Evolutionary conservation across 2,329 filamentous ascomycete genomes (phyloP).

Genomic region (Fusarium devonianum): DNA sequence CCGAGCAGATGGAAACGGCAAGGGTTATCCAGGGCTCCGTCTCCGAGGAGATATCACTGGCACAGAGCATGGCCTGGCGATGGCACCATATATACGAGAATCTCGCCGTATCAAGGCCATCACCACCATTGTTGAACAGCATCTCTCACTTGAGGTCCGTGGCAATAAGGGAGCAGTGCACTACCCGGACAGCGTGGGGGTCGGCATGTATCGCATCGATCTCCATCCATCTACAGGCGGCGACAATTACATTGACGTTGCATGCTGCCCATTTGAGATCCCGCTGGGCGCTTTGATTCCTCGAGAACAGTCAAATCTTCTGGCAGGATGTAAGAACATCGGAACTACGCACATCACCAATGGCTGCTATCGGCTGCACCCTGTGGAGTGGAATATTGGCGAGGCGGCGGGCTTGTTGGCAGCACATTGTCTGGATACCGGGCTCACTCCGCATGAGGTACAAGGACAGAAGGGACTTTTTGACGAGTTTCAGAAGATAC

Average conservation of each 20-base stretch:
- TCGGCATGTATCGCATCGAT: conserved; percentile 44
- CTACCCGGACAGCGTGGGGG: conserved; percentile 40
- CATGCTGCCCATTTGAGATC: conserved; percentile 42
- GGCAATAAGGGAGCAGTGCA: conserved; percentile 32
- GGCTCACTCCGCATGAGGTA: conserved; percentile 31
- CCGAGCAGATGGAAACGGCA: conserved; percentile 35
- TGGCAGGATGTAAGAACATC: conserved; percentile 42
- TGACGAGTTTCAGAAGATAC: conserved; percentile 6
- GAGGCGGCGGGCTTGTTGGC: conserved; percentile 38
- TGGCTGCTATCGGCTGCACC: conserved; percentile 41
- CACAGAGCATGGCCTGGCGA: conserved; percentile 40
- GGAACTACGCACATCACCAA: conserved; percentile 43
- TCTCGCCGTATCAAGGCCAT: conserved; percentile 39
- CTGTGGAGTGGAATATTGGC: conserved; percentile 43
- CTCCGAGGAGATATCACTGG: conserved; percentile 40
- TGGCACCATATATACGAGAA: conserved; percentile 42
- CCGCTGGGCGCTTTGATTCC: conserved; percentile 39
- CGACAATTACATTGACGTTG: conserved; percentile 43
- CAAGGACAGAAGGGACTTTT: conserved; percentile 22
- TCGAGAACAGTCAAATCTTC: conserved; percentile 22
- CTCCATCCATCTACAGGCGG: conserved; percentile 41
- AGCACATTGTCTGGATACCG: conserved; percentile 34
- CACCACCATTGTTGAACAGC: conserved; percentile 38
- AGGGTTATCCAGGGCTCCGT: conserved; percentile 38
- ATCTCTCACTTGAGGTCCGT: conserved; percentile 35